Evolutionary conservation across 345 rosid species (phyloP), one percentile per base, ranked within the genome.

Genomic region (Gossypium mustelinum): DNA sequence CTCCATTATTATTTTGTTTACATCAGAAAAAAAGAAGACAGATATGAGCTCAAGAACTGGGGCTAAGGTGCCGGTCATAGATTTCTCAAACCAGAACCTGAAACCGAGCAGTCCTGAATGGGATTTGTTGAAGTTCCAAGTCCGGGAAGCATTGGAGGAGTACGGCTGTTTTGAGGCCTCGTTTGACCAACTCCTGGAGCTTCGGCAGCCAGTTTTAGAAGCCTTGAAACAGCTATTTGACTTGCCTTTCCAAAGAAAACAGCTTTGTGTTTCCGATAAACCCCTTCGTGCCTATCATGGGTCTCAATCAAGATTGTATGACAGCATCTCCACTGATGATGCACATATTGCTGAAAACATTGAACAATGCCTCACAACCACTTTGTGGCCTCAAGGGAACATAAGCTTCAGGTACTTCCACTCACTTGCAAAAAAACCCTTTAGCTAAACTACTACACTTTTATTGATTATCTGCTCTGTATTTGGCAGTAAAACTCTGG

Each of bases 81-180:
- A 34, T 34, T 34, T 34, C 7, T 34, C 39, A 34, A 34, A 34
- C 39, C 6, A 34, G 6, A 8, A 45, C 48, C 9, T 45, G 48
- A 45, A 45, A 11, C 48, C 48, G 11, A 11, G 48, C 11, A 45
- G 11, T 11, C 11, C 48, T 45, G 48, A 11, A 45, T 45, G 48
- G 12, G 48, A 45, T 45, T 45, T 45, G 48, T 2, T 45, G 48
- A 81, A 73, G 76, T 71, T 69, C 74, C 66, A 78, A 43, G 87
- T 87, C 73, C 63, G 78, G 43, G 54, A 76, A 80, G 87, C 91
- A 39, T 78, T 88, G 10, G 87, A 85, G 77, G 84, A 85, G 52
- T 84, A 82, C 44, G 95, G 95, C 10, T 87, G 88, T 76, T 90
- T 90, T 25, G 93, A 88, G 78, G 93, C 89, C 1, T 71, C 62